Base-by-base conservation (phyloP, 2,329 filamentous ascomycete species). In the Elsinoe necatrix region DNA sequence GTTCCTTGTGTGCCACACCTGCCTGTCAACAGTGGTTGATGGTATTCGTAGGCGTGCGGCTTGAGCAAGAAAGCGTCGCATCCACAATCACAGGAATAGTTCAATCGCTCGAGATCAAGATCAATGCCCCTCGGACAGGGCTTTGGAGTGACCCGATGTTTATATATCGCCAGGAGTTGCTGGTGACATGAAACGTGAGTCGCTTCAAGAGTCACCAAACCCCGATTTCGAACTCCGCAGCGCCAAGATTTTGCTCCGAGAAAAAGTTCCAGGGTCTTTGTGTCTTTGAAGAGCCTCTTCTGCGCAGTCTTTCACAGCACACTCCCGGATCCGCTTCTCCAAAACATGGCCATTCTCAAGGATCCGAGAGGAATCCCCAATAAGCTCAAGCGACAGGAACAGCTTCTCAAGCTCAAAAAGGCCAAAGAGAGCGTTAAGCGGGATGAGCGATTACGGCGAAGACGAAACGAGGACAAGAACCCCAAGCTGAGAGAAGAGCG, bases 391-490 rank as follows among this genome's bases (percentile, higher is more conserved):
- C 81, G 93, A 60, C 81, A 93, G 69, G 78, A 85, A 64, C 80
- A 92, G 59, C 86, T 90, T 67, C 77, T 95, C 59, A 83, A 87
- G 63, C 80, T 86, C 67, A 97, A 96, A 74, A 86, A 86, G 68
- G 77, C 80, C 43, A 82, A 82, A 62, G 87, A 89, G 68, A 85
- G 84, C 67, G 76, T 83, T 47, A 87, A 86, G 65, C 84, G 88
- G 65, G 87, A 90, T 65, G 80, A 84, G 65, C 83, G 91, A 61
- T 86, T 90, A 68, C 81, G 81, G 50, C 80, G 89, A 59, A 90
- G 89, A 73, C 88, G 86, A 72, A 87, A 91, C 67, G 93, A 98
- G 72, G 81, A 85, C 61, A 87, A 86, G 70, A 83, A 96, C 66
- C 91, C 92, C 1, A 80, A 82, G 58, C 72, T 95, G 59, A 83